Percentiles rank a stretch among this genome's conserved stretches.
Conservation (phyloP, 2,329 filamentous ascomycete species). For the Calonectria ilicicola region DNA sequence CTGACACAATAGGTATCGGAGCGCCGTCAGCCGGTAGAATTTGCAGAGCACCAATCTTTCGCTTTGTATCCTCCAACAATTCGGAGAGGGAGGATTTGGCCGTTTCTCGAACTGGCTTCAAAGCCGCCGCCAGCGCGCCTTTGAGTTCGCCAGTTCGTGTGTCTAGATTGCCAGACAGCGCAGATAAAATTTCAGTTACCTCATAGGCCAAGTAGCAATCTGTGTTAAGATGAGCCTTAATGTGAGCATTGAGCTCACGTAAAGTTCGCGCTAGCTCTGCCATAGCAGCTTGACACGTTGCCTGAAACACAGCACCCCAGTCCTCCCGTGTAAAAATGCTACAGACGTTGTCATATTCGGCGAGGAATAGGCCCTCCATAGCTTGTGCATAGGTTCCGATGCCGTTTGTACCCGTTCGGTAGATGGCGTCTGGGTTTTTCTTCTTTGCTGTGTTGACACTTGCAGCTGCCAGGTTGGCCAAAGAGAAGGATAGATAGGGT, state of each 20-base stretch:
- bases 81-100: constrained; percentile 88
- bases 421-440: constrained; percentile 84
- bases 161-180: constrained; percentile 83
- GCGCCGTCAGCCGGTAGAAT: constrained; percentile 83
- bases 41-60: constrained; percentile 73
- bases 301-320: constrained; percentile 82
- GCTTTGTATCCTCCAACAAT: constrained; percentile 85
- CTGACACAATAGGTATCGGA: constrained; percentile 80
- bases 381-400: constrained; percentile 90
- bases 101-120: constrained; percentile 92
- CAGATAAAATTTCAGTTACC: constrained; percentile 89
- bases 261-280: constrained; percentile 87
- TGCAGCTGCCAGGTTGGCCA: constrained; percentile 89
- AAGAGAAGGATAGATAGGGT: constrained; percentile 83
- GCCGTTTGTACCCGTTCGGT: constrained; percentile 89
- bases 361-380: constrained; percentile 86
- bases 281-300: constrained; percentile 82
- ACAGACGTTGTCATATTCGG: constrained; percentile 92
- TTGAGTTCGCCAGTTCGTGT: constrained; percentile 88
- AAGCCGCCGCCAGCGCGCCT: constrained; percentile 81
- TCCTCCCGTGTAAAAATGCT: constrained; percentile 88
- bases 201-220: constrained; percentile 98
- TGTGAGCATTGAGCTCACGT: constrained; percentile 89
- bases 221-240: constrained; percentile 85
- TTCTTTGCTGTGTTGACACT: constrained; percentile 87